phyloP scores from a whole-genome alignment of 306 rosid genomes.

The Delonix regia region DNA sequence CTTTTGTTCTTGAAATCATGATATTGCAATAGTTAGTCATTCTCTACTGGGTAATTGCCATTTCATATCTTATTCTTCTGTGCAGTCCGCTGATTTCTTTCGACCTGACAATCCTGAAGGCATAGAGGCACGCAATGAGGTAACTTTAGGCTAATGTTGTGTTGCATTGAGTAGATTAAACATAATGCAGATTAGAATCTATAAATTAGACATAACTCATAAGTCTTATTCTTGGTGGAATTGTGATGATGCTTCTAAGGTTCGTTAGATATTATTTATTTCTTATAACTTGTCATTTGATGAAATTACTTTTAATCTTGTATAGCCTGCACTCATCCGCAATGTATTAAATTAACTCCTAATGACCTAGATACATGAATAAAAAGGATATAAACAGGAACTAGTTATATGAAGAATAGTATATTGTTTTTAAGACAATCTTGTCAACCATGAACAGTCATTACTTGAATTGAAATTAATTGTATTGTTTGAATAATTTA shows the following conservation, averaged over 20 bases:
- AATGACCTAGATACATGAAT: background rate
- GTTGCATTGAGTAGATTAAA: conserved; percentile 32
- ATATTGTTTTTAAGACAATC: conserved; percentile 5
- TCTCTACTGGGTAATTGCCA: conserved; percentile 19
- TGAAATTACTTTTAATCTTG: background rate
- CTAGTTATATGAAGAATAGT: background rate
- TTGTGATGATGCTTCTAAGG: conserved; percentile 20
- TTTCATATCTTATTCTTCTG: conserved; percentile 29
- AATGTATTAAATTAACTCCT: background rate
- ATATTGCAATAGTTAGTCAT: conserved; percentile 30
- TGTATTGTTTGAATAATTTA: background rate
- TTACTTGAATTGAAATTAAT: conserved; percentile 20
- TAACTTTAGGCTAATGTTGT: conserved; percentile 42
- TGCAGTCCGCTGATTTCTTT: conserved; percentile 95
- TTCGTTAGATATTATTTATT: conserved; percentile 22
- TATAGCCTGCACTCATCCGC: conserved; percentile 15
- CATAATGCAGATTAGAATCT: background rate
- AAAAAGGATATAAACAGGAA: conserved; percentile 3
- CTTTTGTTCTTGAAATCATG: conserved; percentile 20
- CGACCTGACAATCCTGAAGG: conserved; percentile 99
- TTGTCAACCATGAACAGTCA: conserved; percentile 7
- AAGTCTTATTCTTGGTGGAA: background rate
- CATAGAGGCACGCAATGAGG: conserved; percentile 97
- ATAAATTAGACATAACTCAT: conserved; percentile 1
- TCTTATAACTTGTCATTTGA: conserved; percentile 13